Base-by-base conservation (phyloP, 2,329 filamentous ascomycete species). In the Macroventuria anomochaeta region DNA sequence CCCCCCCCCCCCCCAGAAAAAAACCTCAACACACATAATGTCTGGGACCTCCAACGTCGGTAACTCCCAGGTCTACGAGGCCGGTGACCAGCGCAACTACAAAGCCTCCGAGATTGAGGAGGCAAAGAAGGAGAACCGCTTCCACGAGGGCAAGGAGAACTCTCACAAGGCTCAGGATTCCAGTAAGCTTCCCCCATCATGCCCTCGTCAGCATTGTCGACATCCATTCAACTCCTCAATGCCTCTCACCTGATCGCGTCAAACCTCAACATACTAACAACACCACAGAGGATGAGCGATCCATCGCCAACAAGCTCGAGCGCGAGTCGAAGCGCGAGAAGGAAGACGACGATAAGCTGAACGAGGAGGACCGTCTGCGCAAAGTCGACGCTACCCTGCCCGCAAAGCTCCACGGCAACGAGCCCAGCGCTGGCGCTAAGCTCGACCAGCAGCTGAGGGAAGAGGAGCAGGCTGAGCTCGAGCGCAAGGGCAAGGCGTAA, bases 351-450 rank as follows among this genome's bases (percentile, higher is more conserved):
- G 58, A 63, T 44, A 54, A 54, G 33, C 58, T 72, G 48, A 61
- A 69, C 53, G 61, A 63, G 38, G 58, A 74, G 37, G 77, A 80
- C 63, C 61, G 39, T 32, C 65, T 57, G 64, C 70, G 65, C 64
- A 82, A 88, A 76, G 75, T 84, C 65, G 87, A 91, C 62, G 81
- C 88, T 3, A 90, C 74, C 3, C 61, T 77, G 36, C 76, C 77
- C 12, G 88, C 88, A 49, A 83, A 76, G 62, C 69, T 80, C 59
- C 88, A 92, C 69, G 88, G 88, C 55, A 91, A 91, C 70, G 81
- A 91, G 76, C 89, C 88, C 2, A 88, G 85, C 17, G 84, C 80
- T 67, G 88, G 89, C 15, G 89, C 88, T 20, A 83, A 88, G 80
- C 81, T 91, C 52, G 89, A 92, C 72, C 83, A 88, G 53, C 71